phyloP scores from a whole-genome alignment of 2,329 filamentous ascomycete genomes.

The Truncatella angustata region DNA sequence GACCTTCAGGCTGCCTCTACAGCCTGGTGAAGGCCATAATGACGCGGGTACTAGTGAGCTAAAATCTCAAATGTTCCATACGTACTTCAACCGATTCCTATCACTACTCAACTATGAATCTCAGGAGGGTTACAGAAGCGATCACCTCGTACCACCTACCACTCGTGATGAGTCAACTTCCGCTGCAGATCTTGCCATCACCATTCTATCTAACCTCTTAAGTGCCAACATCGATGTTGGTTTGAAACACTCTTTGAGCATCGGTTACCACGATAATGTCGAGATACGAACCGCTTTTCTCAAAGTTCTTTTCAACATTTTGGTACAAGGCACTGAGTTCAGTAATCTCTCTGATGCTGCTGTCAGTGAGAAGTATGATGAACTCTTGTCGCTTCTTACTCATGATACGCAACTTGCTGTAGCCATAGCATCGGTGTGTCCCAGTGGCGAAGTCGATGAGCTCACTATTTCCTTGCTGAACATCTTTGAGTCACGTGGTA shows the following conservation, averaged over 20 bases:
- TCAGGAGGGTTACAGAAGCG: constrained; percentile 40
- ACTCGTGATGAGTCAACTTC: constrained; percentile 53
- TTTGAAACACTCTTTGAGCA: constrained; percentile 66
- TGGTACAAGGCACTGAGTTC: constrained; percentile 71
- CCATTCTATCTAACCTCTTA: constrained; percentile 65
- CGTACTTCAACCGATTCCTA: constrained; percentile 68
- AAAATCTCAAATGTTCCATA: constrained; percentile 70
- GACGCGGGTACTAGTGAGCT: constrained; percentile 67
- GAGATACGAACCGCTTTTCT: constrained; percentile 70
- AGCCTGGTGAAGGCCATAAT: constrained; percentile 62
- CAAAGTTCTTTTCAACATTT: constrained; percentile 67
- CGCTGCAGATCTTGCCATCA: constrained; percentile 63
- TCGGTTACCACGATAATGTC: constrained; percentile 69
- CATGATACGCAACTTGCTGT: constrained; percentile 61
- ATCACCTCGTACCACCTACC: constrained; percentile 35
- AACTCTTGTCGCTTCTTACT: constrained; percentile 62
- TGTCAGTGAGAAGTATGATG: constrained; percentile 67
- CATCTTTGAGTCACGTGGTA: constrained; percentile 66
- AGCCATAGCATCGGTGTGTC: constrained; percentile 64
- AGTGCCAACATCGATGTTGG: constrained; percentile 72
- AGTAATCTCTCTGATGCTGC: constrained; percentile 66
- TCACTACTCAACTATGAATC: constrained; percentile 62
- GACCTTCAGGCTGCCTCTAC: constrained; percentile 64
- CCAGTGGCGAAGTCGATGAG: constrained; percentile 67
- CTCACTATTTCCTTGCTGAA: constrained; percentile 66